Conservation (phyloP, 2,329 filamentous ascomycete species). For the Neopestalotiopsis clavispora region DNA sequence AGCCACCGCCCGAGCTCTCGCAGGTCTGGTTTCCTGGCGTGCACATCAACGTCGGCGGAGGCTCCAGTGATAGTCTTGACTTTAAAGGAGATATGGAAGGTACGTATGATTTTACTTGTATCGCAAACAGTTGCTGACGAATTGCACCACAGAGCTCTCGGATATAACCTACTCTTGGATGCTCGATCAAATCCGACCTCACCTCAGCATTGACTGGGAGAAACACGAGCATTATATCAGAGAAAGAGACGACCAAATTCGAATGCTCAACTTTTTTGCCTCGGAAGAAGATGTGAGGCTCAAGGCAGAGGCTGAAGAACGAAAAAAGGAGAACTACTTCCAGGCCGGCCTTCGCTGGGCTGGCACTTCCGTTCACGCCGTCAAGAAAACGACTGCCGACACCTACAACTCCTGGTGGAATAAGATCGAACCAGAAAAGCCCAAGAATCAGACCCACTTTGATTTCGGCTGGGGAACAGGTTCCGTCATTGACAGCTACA, state of each 20-base stretch:
- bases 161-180: background rate
- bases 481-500: slow-evolving; percentile 20
- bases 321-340: background rate
- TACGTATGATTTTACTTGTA: background rate
- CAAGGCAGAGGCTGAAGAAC: background rate
- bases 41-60: slow-evolving; percentile 57
- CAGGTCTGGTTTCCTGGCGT: slow-evolving; percentile 62
- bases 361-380: background rate
- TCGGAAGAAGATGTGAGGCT: background rate
- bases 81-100: slow-evolving; percentile 22
- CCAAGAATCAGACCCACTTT: background rate
- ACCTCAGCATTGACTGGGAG: background rate
- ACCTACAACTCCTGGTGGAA: background rate
- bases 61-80: slow-evolving; percentile 35
- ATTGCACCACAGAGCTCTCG: background rate
- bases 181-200: background rate
- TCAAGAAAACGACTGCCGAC: background rate
- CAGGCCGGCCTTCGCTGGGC: background rate
- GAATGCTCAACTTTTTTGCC: background rate
- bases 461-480: slow-evolving; percentile 22
- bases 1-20: slow-evolving; percentile 36
- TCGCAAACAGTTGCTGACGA: background rate
- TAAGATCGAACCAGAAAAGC: background rate
- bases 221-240: background rate
- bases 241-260: background rate